A percentile compares a stretch with the other conserved stretches of the same genome.
Evolutionary conservation across 305 asterid species (phyloP).

Genomic region (Caryopteris hybrid): DNA sequence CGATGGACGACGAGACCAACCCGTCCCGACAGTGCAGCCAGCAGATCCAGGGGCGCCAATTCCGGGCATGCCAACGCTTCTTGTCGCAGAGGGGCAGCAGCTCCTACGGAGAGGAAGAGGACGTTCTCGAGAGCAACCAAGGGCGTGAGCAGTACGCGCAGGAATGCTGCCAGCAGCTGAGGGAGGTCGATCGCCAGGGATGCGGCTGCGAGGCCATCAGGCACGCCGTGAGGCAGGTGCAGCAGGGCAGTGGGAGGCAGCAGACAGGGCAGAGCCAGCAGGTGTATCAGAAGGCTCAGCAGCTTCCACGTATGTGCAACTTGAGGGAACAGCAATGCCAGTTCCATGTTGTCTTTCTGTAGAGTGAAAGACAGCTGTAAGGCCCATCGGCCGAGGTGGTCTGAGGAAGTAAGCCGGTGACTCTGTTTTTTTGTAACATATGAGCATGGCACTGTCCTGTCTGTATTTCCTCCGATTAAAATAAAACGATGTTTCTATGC

Average conservation of each 20-base stretch:
- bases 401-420: neutral
- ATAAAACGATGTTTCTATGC: too few relatives aligned
- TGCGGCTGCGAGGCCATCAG: conserved; percentile 38
- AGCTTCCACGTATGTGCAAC: conserved; percentile 18
- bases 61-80: conserved; percentile 27
- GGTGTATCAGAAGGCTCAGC: conserved; percentile 16
- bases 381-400: conserved; percentile 4
- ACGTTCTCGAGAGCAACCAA: neutral
- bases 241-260: conserved; percentile 2
- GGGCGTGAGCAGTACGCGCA: neutral
- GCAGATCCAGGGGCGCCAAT: conserved; percentile 26
- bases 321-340: conserved; percentile 17
- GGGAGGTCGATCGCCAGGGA: neutral
- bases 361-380: neutral
- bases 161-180: conserved; percentile 28
- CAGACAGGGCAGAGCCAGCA: conserved; percentile 2
- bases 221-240: conserved; percentile 24
- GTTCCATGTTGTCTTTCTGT: conserved; percentile 12
- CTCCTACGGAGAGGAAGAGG: neutral
- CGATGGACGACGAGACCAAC: conserved; percentile 10
- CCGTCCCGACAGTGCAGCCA: conserved; percentile 20
- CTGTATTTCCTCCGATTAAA: too few relatives aligned
- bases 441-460: too few relatives aligned
- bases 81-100: neutral
- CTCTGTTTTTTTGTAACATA: neutral